Evolutionary conservation across 805 yeast species (phyloP).

Genomic region (Candida endomychidarum): DNA sequence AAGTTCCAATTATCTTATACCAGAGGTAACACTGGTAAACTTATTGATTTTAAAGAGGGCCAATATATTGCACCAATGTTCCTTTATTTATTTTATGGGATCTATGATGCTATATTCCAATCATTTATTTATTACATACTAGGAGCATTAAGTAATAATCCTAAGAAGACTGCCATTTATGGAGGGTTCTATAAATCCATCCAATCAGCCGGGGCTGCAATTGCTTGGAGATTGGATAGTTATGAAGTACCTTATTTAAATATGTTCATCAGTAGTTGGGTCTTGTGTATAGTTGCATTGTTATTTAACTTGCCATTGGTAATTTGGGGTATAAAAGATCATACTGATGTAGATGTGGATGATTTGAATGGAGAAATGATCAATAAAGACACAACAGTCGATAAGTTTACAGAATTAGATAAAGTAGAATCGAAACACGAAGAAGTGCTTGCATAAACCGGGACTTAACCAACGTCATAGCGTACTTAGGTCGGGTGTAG

Average conservation of each 20-base stretch:
- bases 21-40: slow-evolving; percentile 26
- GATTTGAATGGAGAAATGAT: slow-evolving; percentile 19
- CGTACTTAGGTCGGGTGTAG: too few relatives aligned
- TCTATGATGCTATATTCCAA: slow-evolving; percentile 60
- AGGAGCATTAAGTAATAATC: slow-evolving; percentile 58
- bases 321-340: slow-evolving; percentile 43
- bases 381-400: slow-evolving; percentile 1
- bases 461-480: too few relatives aligned
- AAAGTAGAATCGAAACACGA: slow-evolving; percentile 4
- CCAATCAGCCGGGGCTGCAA: slow-evolving; percentile 63
- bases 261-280: slow-evolving; percentile 54
- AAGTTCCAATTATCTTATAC: slow-evolving; percentile 43
- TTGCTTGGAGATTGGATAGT: slow-evolving; percentile 59
- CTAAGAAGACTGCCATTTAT: slow-evolving; percentile 54
- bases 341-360: slow-evolving; percentile 37
- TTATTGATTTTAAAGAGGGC: slow-evolving; percentile 48
- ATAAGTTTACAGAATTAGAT: slow-evolving; percentile 1
- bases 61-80: slow-evolving; percentile 58
- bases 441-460: background rate
- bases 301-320: slow-evolving; percentile 49
- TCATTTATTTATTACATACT: slow-evolving; percentile 56
- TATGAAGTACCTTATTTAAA: slow-evolving; percentile 34
- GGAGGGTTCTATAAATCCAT: slow-evolving; percentile 65
- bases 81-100: slow-evolving; percentile 61
- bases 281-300: slow-evolving; percentile 45